Evolutionary conservation across 306 rosid genomes (phyloP).

Genomic region (Potentilla sterilis): DNA sequence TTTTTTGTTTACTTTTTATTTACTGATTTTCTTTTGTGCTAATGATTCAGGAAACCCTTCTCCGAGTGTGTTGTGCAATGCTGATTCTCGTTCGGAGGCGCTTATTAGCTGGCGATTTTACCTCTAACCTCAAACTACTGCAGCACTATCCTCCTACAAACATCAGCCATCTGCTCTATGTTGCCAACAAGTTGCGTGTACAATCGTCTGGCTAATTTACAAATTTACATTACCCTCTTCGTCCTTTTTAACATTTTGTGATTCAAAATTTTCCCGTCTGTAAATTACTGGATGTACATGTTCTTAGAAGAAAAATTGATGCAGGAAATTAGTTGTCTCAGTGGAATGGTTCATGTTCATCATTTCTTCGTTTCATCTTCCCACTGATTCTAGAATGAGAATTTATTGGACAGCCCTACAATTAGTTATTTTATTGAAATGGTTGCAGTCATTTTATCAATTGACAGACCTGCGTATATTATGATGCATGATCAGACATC

Average conservation of each 20-base stretch:
- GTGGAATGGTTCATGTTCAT: not conserved
- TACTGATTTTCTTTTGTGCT: not conserved
- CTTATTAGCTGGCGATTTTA: constrained; percentile 95
- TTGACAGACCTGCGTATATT: too few species aligned
- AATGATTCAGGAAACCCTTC: constrained; percentile 74
- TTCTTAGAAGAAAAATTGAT: constrained; percentile 25
- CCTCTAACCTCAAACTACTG: constrained; percentile 90
- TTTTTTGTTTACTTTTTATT: not conserved
- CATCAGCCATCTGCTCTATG: constrained; percentile 94
- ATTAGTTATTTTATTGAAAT: not conserved
- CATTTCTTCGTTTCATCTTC: not conserved
- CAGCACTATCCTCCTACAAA: constrained; percentile 87
- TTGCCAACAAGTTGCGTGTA: constrained; percentile 90
- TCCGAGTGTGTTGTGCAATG: constrained; percentile 96
- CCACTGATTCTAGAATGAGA: constrained; percentile 6
- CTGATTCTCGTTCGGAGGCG: constrained; percentile 84
- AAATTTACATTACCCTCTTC: constrained; percentile 9
- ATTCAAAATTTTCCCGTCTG: constrained; percentile 34
- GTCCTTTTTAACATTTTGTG: constrained; percentile 11
- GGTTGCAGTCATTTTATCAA: not conserved
- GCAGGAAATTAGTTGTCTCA: constrained; percentile 4
- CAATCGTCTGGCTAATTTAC: constrained; percentile 47
- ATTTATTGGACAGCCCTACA: not conserved
- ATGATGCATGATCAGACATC: too few species aligned
- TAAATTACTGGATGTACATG: constrained; percentile 56